These are phyloP conservation scores for Breviolum minutum DNA, from an alignment of 73 alveolate genomes.

Conservation along the genomic window DNA sequence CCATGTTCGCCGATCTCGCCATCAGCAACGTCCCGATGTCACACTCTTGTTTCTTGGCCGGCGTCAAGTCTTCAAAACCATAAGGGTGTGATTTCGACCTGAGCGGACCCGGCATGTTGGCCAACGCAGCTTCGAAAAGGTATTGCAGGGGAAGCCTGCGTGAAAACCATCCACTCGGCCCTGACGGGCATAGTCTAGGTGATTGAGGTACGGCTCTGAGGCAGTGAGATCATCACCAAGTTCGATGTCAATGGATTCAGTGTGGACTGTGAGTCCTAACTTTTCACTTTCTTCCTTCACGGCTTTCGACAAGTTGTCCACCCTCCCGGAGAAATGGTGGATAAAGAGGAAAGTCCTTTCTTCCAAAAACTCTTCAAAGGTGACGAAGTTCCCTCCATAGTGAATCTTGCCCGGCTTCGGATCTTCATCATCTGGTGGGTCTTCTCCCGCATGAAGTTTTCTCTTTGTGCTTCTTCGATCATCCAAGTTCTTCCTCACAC, in stretches of 20 bases:
- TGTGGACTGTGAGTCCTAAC: background rate
- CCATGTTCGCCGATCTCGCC: background rate
- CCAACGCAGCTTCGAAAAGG: background rate
- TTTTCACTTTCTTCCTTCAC: background rate
- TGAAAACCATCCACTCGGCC: background rate
- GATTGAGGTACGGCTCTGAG: background rate
- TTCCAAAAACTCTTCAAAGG: background rate
- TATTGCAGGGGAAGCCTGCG: conserved; percentile 16
- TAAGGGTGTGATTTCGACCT: background rate
- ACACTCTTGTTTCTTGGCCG: background rate
- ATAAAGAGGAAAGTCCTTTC: background rate
- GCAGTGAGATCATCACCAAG: background rate
- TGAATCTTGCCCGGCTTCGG: background rate
- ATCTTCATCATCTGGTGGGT: background rate
- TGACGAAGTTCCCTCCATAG: background rate
- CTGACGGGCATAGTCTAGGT: background rate
- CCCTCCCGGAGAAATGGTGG: background rate
- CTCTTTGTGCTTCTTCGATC: background rate
- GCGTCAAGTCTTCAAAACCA: background rate
- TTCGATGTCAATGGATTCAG: background rate
- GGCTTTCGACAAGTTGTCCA: background rate
- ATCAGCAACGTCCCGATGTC: background rate
- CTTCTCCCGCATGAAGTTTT: background rate
- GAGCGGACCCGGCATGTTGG: background rate
- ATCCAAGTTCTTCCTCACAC: background rate